Base-by-base conservation (phyloP, 2,329 filamentous ascomycete genomes). In the Fusarium proliferatum region DNA sequence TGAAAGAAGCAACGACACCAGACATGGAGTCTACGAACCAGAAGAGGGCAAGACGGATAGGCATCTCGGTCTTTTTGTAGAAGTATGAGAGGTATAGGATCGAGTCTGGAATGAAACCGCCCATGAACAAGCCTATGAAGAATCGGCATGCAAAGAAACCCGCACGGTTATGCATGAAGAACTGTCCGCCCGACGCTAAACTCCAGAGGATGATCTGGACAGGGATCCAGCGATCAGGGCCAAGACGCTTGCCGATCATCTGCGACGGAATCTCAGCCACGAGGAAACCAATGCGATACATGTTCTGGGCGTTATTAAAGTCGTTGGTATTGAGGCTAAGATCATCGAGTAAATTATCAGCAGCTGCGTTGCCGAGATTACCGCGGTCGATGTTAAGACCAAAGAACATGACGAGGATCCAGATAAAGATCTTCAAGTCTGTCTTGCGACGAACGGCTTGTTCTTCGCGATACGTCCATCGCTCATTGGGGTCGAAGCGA, bases 151-250 rank as follows among this genome's bases (percentile, higher is more conserved):
- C 55, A 45, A 58, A 48, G 41, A 58, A 58, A 3, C 39, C 39
- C 6, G 39, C 41, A 3, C 55, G 55, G 41, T 48, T 48, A 33
- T 46, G 41, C 41, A 58, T 48, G 5, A 46, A 58, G 23, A 58
- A 58, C 23, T 58, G 55, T 10, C 39, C 55, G 8, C 39, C 55
- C 6, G 55, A 46, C 15, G 41, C 41, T 26, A 58, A 45, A 36
- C 55, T 58, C 55, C 55, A 58, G 41, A 58, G 55, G 30, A 46
- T 48, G 30, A 58, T 58, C 33, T 58, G 55, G 5, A 48, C 39
- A 28, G 55, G 55, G 41, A 58, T 58, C 41, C 55, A 58, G 9
- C 55, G 55, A 58, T 58, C 55, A 7, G 55, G 55, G 26, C 55
- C 55, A 26, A 58, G 39, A 36, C 55, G 41, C 30, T 58, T 58